Evolutionary conservation across 768 basidiomycete genomes (phyloP), one percentile per base, ranked within the genome.

Genomic region (Phallus indusiatus): DNA sequence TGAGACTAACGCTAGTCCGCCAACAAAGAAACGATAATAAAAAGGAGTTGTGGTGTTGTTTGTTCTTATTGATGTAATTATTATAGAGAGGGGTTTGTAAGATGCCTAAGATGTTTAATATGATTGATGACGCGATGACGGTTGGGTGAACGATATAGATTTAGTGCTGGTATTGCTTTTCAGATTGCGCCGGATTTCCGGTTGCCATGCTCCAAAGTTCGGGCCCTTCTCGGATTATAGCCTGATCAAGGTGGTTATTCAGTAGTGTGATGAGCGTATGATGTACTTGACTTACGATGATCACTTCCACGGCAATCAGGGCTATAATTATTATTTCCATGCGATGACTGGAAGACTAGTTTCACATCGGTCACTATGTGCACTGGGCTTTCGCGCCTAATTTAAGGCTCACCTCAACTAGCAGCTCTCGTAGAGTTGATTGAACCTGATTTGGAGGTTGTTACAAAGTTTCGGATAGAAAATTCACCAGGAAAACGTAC

Each of bases 311-410:
- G 0, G 94, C 90, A 66, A 97, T 96, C 53, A 98, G 85, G 1
- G 82, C 79, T 64, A 97, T 98, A 68, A 97, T 97, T 62, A 97
- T 88, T 5, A 95, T 76, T 72, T 98, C 95, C 88, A 98, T 94
- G 1, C 88, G 84, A 67, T 96, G 91, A 1, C 80, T 82, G 5
- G 89, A 90, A 2, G 91, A 90, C 90, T 95, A n/a, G 65, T 10
- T 61, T 53, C 52, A 53, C 53, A 10, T 33, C 3, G 51, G 14
- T 37, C n/a, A 28, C 6, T 34, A 55, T 28, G 49, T 52, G 18
- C 53, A 54, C 35, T 36, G 34, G 28, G 28, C 59, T 28, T 20
- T 47, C 28, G 54, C 57, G 22, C 1, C 14, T 33, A 11, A 3
- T 28, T 22, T 28, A 33, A 10, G 10, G 59, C 64, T 47, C 66